Evolutionary conservation across 2,329 filamentous ascomycete species (phyloP), one percentile per base, ranked within the genome.

Genomic region (Tolypocladium pustulatum): DNA sequence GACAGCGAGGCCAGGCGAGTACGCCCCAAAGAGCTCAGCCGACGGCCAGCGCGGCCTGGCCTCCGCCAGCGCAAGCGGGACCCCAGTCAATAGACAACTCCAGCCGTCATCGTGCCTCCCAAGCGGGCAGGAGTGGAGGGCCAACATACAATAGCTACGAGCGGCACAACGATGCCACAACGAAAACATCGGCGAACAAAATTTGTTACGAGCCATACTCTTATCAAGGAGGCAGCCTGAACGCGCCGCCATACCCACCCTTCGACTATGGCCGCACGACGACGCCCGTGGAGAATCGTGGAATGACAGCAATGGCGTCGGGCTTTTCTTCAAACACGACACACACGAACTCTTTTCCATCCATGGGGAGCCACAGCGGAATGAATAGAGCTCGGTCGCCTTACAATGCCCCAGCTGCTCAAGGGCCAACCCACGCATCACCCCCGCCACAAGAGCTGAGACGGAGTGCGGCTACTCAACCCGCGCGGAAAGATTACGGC

Each of bases 201-300:
- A 64, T 68, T 15, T 62, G 62, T 9, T 66, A 73, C 61, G 62
- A 77, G 54, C 69, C 73, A 12, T 69, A 71, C 57, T 61, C 68
- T n/a, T 71, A 68, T n/a, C 66, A 61, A n/a, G 65, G 58, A 34
- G 62, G 57, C 32, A 58, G 62, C 0, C 55, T 62, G 0, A 38
- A 62, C 2, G 60, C 61, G 3, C 51, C 60, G 12, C 40, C 67
- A 4, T 67, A 68, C 20, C 55, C 62, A 2, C 55, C 61, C 20
- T 66, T 65, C 52, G 63, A 62, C 49, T 61, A 63, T 32, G 17
- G 57, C 17, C 76, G 76, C 58, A 70, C 66, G 17, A 54, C 68
- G 2, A 63, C 65, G 27, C 38, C 56, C 17, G 58, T 58, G 46
- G 34, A 36, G 0, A 25, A 46, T 27, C 55, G 54, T 12, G 38